phyloP scores from a whole-genome alignment of 768 basidiomycete species.

The Pleurotus cornucopiae region DNA sequence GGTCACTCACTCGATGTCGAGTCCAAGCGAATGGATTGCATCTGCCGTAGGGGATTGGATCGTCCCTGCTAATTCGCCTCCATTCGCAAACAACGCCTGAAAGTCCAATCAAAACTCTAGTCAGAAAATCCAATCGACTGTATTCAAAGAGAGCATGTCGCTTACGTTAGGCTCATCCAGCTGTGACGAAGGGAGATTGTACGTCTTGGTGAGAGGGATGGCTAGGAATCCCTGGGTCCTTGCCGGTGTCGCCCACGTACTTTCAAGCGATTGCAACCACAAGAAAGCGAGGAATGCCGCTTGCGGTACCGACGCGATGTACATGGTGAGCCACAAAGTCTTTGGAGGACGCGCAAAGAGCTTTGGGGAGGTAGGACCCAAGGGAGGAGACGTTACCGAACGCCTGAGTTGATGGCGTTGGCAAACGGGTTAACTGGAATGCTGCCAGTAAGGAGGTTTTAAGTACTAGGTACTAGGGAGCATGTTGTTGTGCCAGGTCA shows the following conservation, averaged over 20 bases:
- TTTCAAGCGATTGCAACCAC: background rate
- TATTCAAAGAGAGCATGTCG: background rate
- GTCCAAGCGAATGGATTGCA: conserved; percentile 52
- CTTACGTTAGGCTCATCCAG: background rate
- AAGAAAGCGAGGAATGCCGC: background rate
- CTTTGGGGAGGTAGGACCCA: background rate
- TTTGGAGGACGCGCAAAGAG: background rate
- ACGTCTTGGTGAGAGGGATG: background rate
- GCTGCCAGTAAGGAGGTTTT: background rate
- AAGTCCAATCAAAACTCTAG: background rate
- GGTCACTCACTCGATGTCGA: conserved; percentile 63
- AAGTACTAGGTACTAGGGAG: background rate
- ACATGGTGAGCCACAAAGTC: background rate
- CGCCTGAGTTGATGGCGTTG: background rate
- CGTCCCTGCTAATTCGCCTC: background rate
- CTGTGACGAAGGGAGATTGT: background rate
- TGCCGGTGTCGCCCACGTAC: background rate
- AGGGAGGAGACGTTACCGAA: background rate
- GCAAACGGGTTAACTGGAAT: background rate
- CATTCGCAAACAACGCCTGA: background rate
- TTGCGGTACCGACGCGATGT: background rate
- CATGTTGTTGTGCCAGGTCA: background rate
- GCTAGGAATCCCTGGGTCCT: background rate
- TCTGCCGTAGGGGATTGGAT: background rate
- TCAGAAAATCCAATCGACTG: background rate